These are phyloP conservation scores for Aspergillus carbonarius DNA, from an alignment of 2,329 filamentous ascomycete species.

Conservation along the genomic window DNA sequence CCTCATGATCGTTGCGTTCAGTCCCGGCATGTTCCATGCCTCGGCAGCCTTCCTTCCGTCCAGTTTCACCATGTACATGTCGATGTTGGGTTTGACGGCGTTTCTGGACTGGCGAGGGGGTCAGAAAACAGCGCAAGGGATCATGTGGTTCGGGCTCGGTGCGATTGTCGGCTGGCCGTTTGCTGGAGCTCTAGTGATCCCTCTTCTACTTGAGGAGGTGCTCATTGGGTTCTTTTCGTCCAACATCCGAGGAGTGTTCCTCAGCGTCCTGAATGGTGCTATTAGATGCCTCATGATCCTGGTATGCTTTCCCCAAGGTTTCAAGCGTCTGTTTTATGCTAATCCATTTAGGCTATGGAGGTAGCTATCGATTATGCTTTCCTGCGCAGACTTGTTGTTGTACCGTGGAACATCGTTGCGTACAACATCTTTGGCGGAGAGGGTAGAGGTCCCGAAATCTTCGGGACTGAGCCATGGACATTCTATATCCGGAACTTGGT, in stretches of 20 bases:
- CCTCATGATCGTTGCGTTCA: slow-evolving; percentile 71
- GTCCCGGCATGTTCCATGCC: slow-evolving; percentile 91
- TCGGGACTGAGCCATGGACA: slow-evolving; percentile 94
- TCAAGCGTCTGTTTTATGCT: not conserved
- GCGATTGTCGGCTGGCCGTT: slow-evolving; percentile 94
- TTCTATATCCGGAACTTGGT: slow-evolving; percentile 91
- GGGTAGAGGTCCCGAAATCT: slow-evolving; percentile 81
- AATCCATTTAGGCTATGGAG: slow-evolving; percentile 60
- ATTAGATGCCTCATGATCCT: slow-evolving; percentile 67
- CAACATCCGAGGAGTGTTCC: slow-evolving; percentile 59
- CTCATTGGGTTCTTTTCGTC: slow-evolving; percentile 55
- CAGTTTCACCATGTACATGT: slow-evolving; percentile 94
- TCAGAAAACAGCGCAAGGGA: slow-evolving; percentile 74
- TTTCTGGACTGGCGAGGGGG: slow-evolving; percentile 90
- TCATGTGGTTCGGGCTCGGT: slow-evolving; percentile 87
- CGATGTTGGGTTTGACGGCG: slow-evolving; percentile 78
- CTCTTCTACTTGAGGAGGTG: slow-evolving; percentile 77
- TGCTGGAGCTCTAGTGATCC: slow-evolving; percentile 74
- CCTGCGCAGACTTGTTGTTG: slow-evolving; percentile 73
- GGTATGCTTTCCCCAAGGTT: slow-evolving; percentile 49
- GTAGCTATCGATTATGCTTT: slow-evolving; percentile 76
- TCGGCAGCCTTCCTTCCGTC: slow-evolving; percentile 85
- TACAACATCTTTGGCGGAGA: slow-evolving; percentile 90
- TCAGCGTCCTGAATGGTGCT: slow-evolving; percentile 66
- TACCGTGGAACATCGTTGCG: slow-evolving; percentile 88